A percentile compares a stretch with the other conserved stretches of the same genome.
phyloP scores from a whole-genome alignment of 495 filamentous ascomycete species.

The Neurospora tetrasperma region DNA sequence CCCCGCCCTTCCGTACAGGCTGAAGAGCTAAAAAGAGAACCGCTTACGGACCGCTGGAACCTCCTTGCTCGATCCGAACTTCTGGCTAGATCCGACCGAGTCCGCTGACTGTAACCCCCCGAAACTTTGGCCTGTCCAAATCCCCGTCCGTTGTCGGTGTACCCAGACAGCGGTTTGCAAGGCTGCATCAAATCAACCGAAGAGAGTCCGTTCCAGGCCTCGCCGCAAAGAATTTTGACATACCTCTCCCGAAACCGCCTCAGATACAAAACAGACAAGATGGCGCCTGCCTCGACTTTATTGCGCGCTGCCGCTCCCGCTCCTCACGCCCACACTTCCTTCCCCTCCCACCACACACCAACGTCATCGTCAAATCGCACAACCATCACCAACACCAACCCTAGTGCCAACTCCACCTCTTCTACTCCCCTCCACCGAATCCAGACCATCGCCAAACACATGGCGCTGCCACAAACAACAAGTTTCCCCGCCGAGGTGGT shows the following conservation, averaged over 20 bases:
- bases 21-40: not conserved
- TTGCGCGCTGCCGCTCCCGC: not conserved
- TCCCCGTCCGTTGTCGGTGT: not conserved
- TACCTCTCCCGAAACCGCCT: not conserved
- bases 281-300: not conserved
- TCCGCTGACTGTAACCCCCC: not conserved
- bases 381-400: not conserved
- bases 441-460: constrained; percentile 34
- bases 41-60: not conserved
- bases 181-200: not conserved
- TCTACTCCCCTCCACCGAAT: constrained; percentile 30
- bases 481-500: constrained; percentile 71
- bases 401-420: constrained; percentile 9
- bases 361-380: constrained; percentile 5
- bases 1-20: not conserved
- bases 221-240: not conserved
- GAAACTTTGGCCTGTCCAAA: not conserved
- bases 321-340: not conserved
- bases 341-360: constrained; percentile 2
- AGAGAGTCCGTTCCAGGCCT: not conserved
- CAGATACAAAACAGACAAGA: not conserved
- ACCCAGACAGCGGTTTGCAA: not conserved
- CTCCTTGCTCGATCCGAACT: not conserved
- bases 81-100: not conserved
- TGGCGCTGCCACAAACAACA: constrained; percentile 38